Evolutionary conservation across 495 filamentous ascomycete species (phyloP).

Genomic region (Umbilicaria muhlenbergii): DNA sequence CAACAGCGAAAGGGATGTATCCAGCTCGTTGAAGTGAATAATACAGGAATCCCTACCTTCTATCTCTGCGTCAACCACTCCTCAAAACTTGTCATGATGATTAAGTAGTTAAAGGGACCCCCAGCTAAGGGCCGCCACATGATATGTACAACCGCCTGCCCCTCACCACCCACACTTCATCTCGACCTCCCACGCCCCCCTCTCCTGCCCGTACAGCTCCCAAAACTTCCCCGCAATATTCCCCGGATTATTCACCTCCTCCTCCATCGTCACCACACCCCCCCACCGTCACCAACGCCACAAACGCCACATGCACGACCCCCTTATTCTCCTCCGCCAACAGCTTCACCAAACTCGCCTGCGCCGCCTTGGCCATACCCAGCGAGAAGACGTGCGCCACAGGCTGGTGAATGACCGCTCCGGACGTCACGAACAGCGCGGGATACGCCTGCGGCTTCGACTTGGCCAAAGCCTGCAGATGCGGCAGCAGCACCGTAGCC

Average conservation of each 20-base stretch:
- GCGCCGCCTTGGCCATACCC: conserved; percentile 8
- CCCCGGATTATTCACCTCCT: conserved; percentile 3
- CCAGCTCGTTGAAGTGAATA: too few relatives aligned
- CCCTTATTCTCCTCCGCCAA: conserved; percentile 8
- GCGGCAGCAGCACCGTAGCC: conserved; percentile 41
- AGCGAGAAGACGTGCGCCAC: conserved; percentile 7
- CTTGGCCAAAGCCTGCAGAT: conserved; percentile 38
- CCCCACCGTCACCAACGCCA: too few relatives aligned
- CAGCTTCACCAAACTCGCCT: conserved; percentile 7
- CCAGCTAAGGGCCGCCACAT: too few relatives aligned
- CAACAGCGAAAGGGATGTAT: too few relatives aligned
- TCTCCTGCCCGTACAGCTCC: conserved; percentile 7
- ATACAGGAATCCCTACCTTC: too few relatives aligned
- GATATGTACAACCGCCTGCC: neutral
- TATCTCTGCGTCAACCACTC: too few relatives aligned
- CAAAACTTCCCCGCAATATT: conserved; percentile 7
- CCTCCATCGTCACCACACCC: conserved; percentile 1
- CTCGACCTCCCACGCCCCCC: conserved; percentile 7
- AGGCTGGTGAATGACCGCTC: conserved; percentile 6
- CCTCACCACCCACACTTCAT: conserved; percentile 7
- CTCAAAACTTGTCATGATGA: too few relatives aligned
- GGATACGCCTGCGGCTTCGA: conserved; percentile 3
- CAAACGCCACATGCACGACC: conserved; percentile 7
- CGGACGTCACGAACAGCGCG: conserved; percentile 6
- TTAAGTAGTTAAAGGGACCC: too few relatives aligned